A percentile compares a stretch with the other conserved stretches of the same genome.
Conservation (phyloP, 2,329 filamentous ascomycete genomes). For the Colletotrichum sp. region DNA sequence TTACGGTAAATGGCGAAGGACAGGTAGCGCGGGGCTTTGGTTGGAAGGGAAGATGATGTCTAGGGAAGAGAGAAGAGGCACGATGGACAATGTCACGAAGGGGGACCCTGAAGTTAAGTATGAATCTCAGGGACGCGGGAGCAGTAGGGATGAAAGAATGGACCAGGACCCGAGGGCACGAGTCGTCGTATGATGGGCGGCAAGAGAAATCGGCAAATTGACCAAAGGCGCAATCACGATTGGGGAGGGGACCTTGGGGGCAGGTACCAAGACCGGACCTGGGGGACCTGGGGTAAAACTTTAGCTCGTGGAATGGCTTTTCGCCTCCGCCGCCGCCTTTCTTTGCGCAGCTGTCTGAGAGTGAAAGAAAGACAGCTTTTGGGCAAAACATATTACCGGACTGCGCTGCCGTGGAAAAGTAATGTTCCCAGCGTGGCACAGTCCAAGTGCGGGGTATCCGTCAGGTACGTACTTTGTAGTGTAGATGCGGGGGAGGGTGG, state of each 20-base stretch:
- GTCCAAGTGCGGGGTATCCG: background rate
- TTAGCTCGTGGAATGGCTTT: background rate
- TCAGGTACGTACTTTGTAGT: background rate
- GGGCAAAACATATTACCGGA: background rate
- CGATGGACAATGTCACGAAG: background rate
- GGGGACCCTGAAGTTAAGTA: background rate
- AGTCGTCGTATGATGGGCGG: slow-evolving; percentile 5
- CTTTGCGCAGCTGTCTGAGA: background rate
- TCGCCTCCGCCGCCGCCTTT: background rate
- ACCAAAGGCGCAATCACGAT: background rate
- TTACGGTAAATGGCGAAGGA: background rate
- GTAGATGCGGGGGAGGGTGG: background rate
- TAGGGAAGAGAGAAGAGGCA: background rate
- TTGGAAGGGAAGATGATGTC: background rate
- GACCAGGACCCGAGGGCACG: background rate
- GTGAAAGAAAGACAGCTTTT: background rate
- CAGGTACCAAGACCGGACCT: background rate
- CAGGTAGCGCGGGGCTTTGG: background rate
- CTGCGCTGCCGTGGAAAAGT: background rate
- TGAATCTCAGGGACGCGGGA: background rate
- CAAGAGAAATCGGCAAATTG: background rate
- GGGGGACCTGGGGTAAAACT: background rate
- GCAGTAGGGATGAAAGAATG: background rate
- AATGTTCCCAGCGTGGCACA: background rate
- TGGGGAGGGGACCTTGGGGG: background rate